These are phyloP conservation scores for Eutrema yunnanense DNA, from an alignment of 345 rosid genomes.

Conservation along the genomic window DNA sequence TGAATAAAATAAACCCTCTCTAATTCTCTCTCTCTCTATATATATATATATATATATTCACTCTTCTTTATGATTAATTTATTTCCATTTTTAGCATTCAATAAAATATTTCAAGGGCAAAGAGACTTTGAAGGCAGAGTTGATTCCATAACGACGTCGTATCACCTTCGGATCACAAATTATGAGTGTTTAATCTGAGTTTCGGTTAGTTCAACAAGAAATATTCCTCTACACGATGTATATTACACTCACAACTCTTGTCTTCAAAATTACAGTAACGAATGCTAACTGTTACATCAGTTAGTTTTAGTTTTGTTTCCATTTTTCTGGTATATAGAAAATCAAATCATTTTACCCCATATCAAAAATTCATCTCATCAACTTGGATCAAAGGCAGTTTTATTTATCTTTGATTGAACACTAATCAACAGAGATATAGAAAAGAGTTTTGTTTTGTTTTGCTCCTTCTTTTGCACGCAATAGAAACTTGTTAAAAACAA, in stretches of 20 bases:
- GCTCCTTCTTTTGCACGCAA: slow-evolving; percentile 15
- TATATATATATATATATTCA: too few relatives aligned
- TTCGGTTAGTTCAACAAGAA: not conserved
- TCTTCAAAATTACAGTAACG: not conserved
- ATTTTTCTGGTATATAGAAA: not conserved
- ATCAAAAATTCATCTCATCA: not conserved
- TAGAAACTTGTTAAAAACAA: slow-evolving; percentile 17
- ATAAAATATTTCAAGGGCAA: not conserved
- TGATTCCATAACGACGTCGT: too few relatives aligned
- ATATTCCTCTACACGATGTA: not conserved
- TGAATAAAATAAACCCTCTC: not conserved
- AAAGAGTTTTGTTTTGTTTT: not conserved
- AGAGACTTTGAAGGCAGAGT: not conserved
- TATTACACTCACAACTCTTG: not conserved
- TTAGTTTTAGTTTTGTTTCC: not conserved
- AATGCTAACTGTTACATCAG: not conserved
- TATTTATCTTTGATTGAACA: not conserved
- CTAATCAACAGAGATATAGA: not conserved
- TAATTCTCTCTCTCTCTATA: not conserved
- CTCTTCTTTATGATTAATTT: not conserved
- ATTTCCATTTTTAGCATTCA: not conserved
- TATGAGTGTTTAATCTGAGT: not conserved
- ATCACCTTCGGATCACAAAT: too few relatives aligned
- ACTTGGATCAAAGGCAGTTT: not conserved
- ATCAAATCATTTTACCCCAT: not conserved